Base-by-base conservation (phyloP, 371 early-diverging fungal species). In the Haplosporangium sp. region DNA sequence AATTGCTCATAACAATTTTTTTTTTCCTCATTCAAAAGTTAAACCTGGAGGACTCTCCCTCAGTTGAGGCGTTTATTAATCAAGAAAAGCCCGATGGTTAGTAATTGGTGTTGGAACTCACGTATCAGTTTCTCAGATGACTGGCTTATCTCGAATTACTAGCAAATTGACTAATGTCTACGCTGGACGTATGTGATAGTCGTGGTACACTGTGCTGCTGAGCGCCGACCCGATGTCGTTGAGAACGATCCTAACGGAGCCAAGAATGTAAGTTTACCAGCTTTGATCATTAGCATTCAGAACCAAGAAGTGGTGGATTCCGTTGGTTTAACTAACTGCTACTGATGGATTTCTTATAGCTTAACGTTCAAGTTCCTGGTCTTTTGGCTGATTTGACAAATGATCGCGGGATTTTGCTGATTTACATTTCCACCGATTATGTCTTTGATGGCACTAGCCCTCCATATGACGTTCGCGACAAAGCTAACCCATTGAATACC, bases 381-480 rank as follows among this genome's bases (percentile, higher is more conserved):
- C 52, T 71, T 11, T 81, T 96, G 35, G 95, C 92, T 1, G 74
- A 64, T 34, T 65, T 88, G 19, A 86, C 90, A 55, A 85, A 87
- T 38, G 64, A 77, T 10, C 68, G 76, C 8, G 85, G 84, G 7
- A 85, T 90, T 35, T 84, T 88, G 75, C 72, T 96, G 57, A 85
- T 94, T 19, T 95, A 95, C 77, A 91, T 96, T 20, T 95, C 95
- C n/a, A 94, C 97, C 0, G 96, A 96, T 82, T 96, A 96, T 74
- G 96, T 96, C 11, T 96, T 96, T 86, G 96, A 96, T 68, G 97
- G 97, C 45, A 91, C 84, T 4, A 77, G 76, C 1, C 94, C 96
- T 37, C 95, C 94, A 13, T 96, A 95, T 71, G 84, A 92, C 20
- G 90, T 91, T 2, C 85, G 85, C 47, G 93, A 89, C 70, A 76